phyloP scores from a whole-genome alignment of 345 rosid species.

The Raphanus sativus region DNA sequence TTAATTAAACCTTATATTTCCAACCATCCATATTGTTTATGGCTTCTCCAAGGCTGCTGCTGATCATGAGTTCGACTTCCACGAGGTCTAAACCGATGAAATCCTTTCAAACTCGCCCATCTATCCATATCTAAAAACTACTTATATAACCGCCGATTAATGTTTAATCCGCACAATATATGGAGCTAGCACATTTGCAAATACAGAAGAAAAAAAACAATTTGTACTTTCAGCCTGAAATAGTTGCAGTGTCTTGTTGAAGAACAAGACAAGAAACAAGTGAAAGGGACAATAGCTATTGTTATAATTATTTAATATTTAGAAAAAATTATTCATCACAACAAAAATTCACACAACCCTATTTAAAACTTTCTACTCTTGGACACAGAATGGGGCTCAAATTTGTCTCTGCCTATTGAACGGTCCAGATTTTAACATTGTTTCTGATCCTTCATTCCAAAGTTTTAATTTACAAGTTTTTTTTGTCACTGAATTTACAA shows the following conservation, averaged over 20 bases:
- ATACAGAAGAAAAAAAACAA: constrained; percentile 4
- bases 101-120: too few relatives aligned
- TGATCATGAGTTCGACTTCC: too few relatives aligned
- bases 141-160: not conserved
- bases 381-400: constrained; percentile 41
- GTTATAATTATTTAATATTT: constrained; percentile 34
- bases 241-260: constrained; percentile 33
- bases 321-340: not conserved
- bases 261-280: constrained; percentile 50
- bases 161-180: not conserved
- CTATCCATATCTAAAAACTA: too few relatives aligned
- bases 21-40: too few relatives aligned
- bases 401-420: constrained; percentile 45
- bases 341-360: constrained; percentile 16
- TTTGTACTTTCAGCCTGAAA: constrained; percentile 18
- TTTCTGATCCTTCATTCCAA: constrained; percentile 14
- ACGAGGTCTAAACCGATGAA: too few relatives aligned
- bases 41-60: too few relatives aligned
- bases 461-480: not conserved
- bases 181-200: constrained; percentile 9
- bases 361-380: constrained; percentile 32
- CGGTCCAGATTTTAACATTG: constrained; percentile 42
- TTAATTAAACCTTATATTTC: too few relatives aligned
- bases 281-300: constrained; percentile 48
- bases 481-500: too few relatives aligned